Base-by-base conservation (phyloP, 345 rosid species). In the Viola odorata region DNA sequence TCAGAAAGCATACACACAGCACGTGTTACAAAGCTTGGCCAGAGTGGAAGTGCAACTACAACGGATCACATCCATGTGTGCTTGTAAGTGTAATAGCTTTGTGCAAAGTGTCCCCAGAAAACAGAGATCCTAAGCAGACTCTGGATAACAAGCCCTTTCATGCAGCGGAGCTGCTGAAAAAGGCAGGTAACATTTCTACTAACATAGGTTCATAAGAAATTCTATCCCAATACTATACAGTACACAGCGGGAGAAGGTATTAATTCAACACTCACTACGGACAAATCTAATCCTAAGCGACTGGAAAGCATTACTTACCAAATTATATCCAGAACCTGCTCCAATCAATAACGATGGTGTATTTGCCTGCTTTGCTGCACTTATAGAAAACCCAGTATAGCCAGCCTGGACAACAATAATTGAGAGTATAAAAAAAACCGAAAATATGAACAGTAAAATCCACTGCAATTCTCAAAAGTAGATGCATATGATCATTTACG, bases 251-350 rank as follows among this genome's bases (percentile, higher is more conserved):
- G 2, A 23, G 32, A 23, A 23, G 32, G 32, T 23, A 23, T 23
- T 23, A 23, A 23, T 23, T 23, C 32, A 23, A 23, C 32, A 23
- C 32, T 23, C 32, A 23, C 32, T 23, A 23, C 32, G 2, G 32
- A 23, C 32, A 23, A 23, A 23, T 23, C 32, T 23, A 23, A 23
- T 23, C 32, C 32, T n/a, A n/a, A n/a, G n/a, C n/a, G n/a, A n/a
- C 32, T 23, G 32, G 32, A 23, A 23, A 23, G 32, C 32, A 23
- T 23, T 23, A 80, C 86, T 73, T 44, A 87, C 91, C 96, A 82
- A 64, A 75, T 91, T 89, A 75, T 91, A 91, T 70, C 98, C 98
- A 41, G 91, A 79, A 60, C 98, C 96, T 0, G 91, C 91, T 65
- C 98, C 96, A 75, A 89, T 91, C 51, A 85, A 85, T 71, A 89